Evolutionary conservation across 768 basidiomycete species (phyloP).

Genomic region (Auricularia cornea): DNA sequence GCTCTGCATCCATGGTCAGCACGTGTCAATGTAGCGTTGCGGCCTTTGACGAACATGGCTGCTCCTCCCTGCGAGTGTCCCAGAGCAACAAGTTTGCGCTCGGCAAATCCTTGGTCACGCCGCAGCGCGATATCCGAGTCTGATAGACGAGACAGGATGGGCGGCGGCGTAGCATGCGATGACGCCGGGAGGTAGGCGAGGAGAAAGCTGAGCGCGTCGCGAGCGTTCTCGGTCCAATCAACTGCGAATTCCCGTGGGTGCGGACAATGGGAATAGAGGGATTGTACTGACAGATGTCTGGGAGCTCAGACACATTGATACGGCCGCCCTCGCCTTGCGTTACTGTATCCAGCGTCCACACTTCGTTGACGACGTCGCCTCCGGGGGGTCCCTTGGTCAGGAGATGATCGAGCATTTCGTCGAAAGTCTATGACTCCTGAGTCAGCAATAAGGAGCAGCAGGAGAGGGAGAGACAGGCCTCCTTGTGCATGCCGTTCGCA

Average conservation of each 20-base stretch:
- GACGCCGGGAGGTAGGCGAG: slow-evolving; percentile 49
- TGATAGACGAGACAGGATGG: slow-evolving; percentile 38
- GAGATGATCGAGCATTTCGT: slow-evolving; percentile 51
- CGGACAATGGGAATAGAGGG: not conserved
- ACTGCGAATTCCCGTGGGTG: slow-evolving; percentile 43
- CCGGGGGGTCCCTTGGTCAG: slow-evolving; percentile 33
- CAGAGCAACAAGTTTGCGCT: slow-evolving; percentile 53
- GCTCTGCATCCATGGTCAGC: slow-evolving; percentile 29
- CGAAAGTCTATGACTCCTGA: slow-evolving; percentile 54
- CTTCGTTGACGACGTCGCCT: slow-evolving; percentile 44
- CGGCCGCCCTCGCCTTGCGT: slow-evolving; percentile 82
- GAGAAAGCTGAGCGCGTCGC: slow-evolving; percentile 75
- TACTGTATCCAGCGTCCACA: slow-evolving; percentile 78
- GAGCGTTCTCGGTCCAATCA: slow-evolving; percentile 69
- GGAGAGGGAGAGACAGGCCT: slow-evolving; percentile 37
- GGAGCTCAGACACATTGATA: slow-evolving; percentile 50
- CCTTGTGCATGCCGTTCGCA: slow-evolving; percentile 84
- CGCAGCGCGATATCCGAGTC: slow-evolving; percentile 34
- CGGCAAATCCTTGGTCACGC: slow-evolving; percentile 36
- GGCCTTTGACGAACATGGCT: slow-evolving; percentile 46
- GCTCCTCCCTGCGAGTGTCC: slow-evolving; percentile 86
- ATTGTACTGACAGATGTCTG: slow-evolving; percentile 46
- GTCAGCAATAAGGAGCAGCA: not conserved
- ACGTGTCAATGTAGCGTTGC: not conserved
- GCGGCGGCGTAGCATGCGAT: slow-evolving; percentile 17